Evolutionary conservation across 108 stramenopile species (phyloP), one percentile per base, ranked within the genome.

Genomic region (Nitzschia palea): DNA sequence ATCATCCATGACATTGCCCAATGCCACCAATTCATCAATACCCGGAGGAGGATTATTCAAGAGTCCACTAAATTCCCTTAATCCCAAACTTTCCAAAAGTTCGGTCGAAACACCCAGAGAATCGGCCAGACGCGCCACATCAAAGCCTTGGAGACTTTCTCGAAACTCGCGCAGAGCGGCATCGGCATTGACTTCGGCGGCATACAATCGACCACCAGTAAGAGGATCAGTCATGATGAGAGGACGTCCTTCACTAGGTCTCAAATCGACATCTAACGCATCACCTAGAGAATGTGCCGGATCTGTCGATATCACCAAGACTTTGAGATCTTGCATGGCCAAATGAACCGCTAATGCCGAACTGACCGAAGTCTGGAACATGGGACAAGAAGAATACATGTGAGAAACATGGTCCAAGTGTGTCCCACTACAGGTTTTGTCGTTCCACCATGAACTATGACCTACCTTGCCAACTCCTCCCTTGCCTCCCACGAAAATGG

Each of bases 281-380:
- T 98, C 97, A 1, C 94, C 95, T 47, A 98, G 65, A 9, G 89
- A 91, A 79, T 98, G 97, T 5, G 97, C 97, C n/a, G 97, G 97
- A 64, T 98, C 97, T 1, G 97, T 98, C 1, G 93, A 95, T n/a
- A 98, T 91, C 20, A 98, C 71, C 40, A 92, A 67, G 0, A 95
- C 88, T 36, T 89, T 86, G 55, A 83, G 60, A 59, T 95, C 94
- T 29, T 74, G 51, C 70, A 88, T 75, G 0, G 93, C 93, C 50
- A 97, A 62, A 36, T 71, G 79, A 0, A 96, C 87, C 0, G 96
- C 96, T 26, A 97, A 75, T 9, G 96, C 76, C 8, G 94, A 84
- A 17, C 88, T 89, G 25, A 87, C 78, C 29, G 93, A 86, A 0
- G 96, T 98, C 70, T 60, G 23, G 45, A 43, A 42, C 22, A 18